Evolutionary conservation across 306 rosid species (phyloP).

Genomic region (Herpetospermum pedunculosum): DNA sequence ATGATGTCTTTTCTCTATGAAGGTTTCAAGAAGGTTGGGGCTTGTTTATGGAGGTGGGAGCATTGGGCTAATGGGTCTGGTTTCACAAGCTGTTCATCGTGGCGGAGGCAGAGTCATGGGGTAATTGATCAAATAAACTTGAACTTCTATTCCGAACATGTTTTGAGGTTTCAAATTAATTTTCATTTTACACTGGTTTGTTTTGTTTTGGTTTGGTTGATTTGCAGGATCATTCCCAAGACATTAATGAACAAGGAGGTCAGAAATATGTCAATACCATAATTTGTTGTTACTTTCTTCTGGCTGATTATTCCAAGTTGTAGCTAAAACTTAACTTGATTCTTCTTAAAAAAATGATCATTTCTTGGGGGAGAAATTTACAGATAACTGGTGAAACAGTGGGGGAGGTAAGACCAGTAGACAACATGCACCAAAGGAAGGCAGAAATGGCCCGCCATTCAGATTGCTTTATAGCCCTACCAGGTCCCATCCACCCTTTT

Average conservation of each 20-base stretch:
- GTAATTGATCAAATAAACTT: slow-evolving; percentile 13
- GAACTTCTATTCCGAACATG: background rate
- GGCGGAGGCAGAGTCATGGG: slow-evolving; percentile 50
- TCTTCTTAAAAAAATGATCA: background rate
- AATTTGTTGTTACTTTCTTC: background rate
- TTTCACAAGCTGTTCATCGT: slow-evolving; percentile 41
- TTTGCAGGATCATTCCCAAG: slow-evolving; percentile 37
- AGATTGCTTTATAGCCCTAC: slow-evolving; percentile 49
- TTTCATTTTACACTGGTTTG: background rate
- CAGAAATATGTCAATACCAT: background rate
- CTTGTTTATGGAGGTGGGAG: slow-evolving; percentile 58
- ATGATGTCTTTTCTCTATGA: background rate
- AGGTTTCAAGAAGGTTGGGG: slow-evolving; percentile 37
- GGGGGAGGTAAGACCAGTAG: slow-evolving; percentile 41
- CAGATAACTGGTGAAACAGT: slow-evolving; percentile 55
- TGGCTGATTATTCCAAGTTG: background rate
- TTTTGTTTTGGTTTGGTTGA: background rate
- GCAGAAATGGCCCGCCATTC: slow-evolving; percentile 69
- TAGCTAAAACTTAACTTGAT: background rate
- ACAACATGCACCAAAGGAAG: slow-evolving; percentile 53
- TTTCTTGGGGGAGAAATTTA: background rate
- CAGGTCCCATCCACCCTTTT: slow-evolving; percentile 30
- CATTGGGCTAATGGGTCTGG: slow-evolving; percentile 48
- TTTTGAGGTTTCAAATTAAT: background rate
- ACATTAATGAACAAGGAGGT: slow-evolving; percentile 42